phyloP scores from a whole-genome alignment of 768 basidiomycete species.

The Calocybe indica region DNA sequence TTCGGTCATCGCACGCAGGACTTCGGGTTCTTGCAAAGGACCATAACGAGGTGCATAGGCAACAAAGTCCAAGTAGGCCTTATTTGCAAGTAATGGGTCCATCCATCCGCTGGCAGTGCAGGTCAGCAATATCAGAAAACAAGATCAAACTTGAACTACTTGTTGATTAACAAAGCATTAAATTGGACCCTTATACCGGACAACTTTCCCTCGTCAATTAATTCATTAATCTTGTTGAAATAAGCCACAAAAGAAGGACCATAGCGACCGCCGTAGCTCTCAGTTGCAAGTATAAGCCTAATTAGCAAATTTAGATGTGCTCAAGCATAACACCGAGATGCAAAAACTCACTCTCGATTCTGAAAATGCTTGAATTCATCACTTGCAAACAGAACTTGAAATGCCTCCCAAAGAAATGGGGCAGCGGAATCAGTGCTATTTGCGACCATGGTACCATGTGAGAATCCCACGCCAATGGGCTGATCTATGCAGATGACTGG shows the following conservation, averaged over 20 bases:
- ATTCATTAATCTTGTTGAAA: conserved; percentile 43
- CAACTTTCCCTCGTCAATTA: conserved; percentile 30
- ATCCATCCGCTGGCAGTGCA: conserved; percentile 37
- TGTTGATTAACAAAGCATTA: conserved; percentile 45
- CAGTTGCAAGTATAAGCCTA: conserved; percentile 47
- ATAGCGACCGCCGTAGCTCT: conserved; percentile 52
- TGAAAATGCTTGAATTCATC: neutral
- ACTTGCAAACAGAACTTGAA: conserved; percentile 1
- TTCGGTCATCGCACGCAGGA: conserved; percentile 30
- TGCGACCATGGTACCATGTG: neutral
- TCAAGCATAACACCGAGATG: neutral
- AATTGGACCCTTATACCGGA: conserved; percentile 35
- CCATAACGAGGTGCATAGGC: conserved; percentile 48
- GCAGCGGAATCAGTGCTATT: neutral
- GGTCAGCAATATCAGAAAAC: neutral
- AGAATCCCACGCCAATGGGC: conserved; percentile 1
- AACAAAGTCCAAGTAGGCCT: conserved; percentile 42
- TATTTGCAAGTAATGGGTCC: conserved; percentile 44
- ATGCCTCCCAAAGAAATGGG: neutral
- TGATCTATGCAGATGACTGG: conserved; percentile 23
- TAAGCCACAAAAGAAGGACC: conserved; percentile 47
- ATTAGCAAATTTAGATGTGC: neutral
- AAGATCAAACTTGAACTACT: conserved; percentile 18
- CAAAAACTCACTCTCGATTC: neutral
- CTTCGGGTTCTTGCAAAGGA: conserved; percentile 33